phyloP scores from a whole-genome alignment of 768 basidiomycete genomes.

The Termitomyces sp. region DNA sequence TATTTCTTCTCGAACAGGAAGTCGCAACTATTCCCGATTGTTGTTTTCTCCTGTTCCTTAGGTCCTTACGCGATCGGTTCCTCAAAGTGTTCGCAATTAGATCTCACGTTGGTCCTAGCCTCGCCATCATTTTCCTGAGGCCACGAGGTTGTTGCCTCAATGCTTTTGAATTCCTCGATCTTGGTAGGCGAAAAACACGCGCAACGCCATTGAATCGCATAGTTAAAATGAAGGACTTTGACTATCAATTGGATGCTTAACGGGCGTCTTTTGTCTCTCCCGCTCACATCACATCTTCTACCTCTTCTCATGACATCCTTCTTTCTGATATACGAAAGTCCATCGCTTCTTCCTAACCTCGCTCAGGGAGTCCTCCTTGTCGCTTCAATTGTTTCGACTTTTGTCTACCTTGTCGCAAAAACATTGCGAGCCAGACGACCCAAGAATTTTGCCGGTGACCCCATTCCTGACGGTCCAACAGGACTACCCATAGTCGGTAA shows the following conservation, averaged over 20 bases:
- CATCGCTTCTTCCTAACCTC: slow-evolving; percentile 11
- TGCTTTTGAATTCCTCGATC: neutral
- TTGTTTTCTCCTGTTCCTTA: slow-evolving; percentile 5
- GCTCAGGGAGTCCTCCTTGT: slow-evolving; percentile 16
- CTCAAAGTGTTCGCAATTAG: slow-evolving; percentile 6
- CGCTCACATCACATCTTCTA: slow-evolving; percentile 2
- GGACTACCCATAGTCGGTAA: slow-evolving; percentile 19
- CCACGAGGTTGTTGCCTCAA: slow-evolving; percentile 5
- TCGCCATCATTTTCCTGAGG: slow-evolving; percentile 4
- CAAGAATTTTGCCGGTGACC: slow-evolving; percentile 12
- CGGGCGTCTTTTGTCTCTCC: neutral
- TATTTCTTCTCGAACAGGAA: slow-evolving; percentile 10
- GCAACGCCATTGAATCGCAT: slow-evolving; percentile 2
- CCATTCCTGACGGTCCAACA: slow-evolving; percentile 17
- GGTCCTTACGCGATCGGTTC: slow-evolving; percentile 6
- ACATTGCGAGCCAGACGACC: slow-evolving; percentile 5
- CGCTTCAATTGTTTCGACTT: slow-evolving; percentile 20
- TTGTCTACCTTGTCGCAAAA: slow-evolving; percentile 15
- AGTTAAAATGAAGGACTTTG: slow-evolving; percentile 6
- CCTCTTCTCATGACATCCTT: slow-evolving; percentile 10
- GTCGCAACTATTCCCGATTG: slow-evolving; percentile 3
- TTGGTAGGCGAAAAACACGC: neutral
- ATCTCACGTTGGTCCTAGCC: neutral
- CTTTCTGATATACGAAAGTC: neutral
- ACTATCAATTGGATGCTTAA: neutral